Base-by-base conservation (phyloP, 495 filamentous ascomycete genomes). In the Usnea hakonensis region DNA sequence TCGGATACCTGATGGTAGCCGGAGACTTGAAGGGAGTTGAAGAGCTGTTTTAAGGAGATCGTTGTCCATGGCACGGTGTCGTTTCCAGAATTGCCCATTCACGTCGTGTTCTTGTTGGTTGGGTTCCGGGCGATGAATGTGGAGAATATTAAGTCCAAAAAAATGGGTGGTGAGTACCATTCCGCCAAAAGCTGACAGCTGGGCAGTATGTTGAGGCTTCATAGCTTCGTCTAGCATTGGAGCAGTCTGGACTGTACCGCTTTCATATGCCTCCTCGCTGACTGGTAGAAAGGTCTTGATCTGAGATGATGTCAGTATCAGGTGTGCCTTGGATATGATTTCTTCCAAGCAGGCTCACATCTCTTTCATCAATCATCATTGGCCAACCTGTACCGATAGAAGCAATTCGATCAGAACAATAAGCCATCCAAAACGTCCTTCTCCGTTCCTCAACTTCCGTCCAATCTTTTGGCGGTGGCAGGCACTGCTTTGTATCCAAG, bases 361-460 rank as follows among this genome's bases (percentile, higher is more conserved):
- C 94, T 70, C 82, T 82, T 73, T 99, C 95, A 65, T 97, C 94
- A 46, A 98, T 83, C 0, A 83, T 84, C 86, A 97, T 88, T 2
- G 94, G 95, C 94, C 94, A 98, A 17, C 95, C 95, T 30, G 94
- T 98, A 35, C 94, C 95, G 63, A 98, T 93, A 75, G 91, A 96
- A 9, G 94, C 91, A 73, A 93, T 97, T 58, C 94, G 83, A 71
- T 98, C 94, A 60, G 87, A 73, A 65, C 86, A 90, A 70, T 95
- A 98, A 6, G 87, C 83, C 83, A 93, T 87, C 94, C 94, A 98
- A 66, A 97, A 98, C 0, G 90, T 94, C 68, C 94, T 79, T 62
- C 94, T 80, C 69, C 94, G 78, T 74, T 98, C 94, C 75, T 98
- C 94, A 61, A 81, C 80, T 72, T 97, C 94, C 2, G 87, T 93